Evolutionary conservation across 2,329 filamentous ascomycete species (phyloP).

Genomic region (Pseudogymnoascus sp.): DNA sequence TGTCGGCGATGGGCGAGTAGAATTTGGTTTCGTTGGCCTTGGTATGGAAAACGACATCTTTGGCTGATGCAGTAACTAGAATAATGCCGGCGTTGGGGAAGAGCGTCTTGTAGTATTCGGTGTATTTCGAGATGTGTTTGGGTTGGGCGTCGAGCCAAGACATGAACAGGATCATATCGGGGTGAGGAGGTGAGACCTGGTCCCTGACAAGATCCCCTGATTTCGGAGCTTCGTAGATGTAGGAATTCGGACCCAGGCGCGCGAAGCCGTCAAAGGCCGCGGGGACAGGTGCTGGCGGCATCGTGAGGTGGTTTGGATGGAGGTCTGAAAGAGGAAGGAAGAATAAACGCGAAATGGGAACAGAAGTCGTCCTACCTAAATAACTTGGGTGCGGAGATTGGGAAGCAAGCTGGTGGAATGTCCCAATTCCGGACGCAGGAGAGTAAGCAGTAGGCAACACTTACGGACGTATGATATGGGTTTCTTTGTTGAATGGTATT

Average conservation of each 20-base stretch:
- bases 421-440: not conserved
- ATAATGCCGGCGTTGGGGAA: slow-evolving; percentile 41
- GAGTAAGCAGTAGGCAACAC: not conserved
- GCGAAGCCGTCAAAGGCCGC: slow-evolving; percentile 26
- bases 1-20: slow-evolving; percentile 32
- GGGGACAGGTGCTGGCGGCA: not conserved
- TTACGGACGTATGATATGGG: not conserved
- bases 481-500: not conserved
- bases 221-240: slow-evolving; percentile 30
- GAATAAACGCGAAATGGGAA: not conserved
- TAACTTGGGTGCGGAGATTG: not conserved
- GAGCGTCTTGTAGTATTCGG: slow-evolving; percentile 36
- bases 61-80: slow-evolving; percentile 42
- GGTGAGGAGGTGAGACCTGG: slow-evolving; percentile 14
- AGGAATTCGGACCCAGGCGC: slow-evolving; percentile 33
- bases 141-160: slow-evolving; percentile 42
- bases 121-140: slow-evolving; percentile 40
- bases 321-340: not conserved
- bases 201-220: slow-evolving; percentile 4
- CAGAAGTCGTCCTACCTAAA: not conserved
- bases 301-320: not conserved
- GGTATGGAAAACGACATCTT: slow-evolving; percentile 36
- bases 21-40: slow-evolving; percentile 33
- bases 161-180: slow-evolving; percentile 37
- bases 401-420: not conserved